Conservation (phyloP, 345 rosid genomes). For the Eucalyptus cloeziana region DNA sequence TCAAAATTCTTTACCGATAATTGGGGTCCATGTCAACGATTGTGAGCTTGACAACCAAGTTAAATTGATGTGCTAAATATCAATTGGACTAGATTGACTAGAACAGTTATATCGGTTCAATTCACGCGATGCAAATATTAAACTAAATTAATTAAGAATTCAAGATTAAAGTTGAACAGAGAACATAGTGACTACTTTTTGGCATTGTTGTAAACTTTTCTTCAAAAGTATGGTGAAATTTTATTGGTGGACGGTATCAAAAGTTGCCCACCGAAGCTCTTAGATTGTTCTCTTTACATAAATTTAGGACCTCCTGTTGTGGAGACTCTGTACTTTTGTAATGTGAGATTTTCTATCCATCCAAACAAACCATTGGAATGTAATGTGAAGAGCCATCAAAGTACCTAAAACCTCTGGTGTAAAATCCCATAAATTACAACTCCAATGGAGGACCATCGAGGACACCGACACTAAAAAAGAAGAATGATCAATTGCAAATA, state of each 20-base stretch:
- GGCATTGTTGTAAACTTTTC: neutral
- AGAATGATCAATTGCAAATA: neutral
- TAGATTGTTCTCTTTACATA: neutral
- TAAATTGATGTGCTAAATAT: neutral
- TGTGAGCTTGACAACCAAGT: no score
- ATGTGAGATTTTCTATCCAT: neutral
- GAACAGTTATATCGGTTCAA: neutral
- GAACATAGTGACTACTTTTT: neutral
- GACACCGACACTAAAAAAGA: fast-evolving
- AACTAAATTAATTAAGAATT: neutral
- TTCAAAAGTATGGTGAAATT: neutral
- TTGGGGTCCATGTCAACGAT: fast-evolving
- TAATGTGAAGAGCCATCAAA: neutral
- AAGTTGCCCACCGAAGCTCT: neutral
- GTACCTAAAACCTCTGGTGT: neutral
- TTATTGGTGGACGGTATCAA: neutral
- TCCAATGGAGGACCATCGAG: neutral
- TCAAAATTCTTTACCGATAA: fast-evolving
- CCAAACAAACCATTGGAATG: neutral
- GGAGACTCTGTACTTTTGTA: neutral
- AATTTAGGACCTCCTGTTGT: neutral
- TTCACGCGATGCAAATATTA: neutral
- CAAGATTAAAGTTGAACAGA: neutral
- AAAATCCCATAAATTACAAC: neutral
- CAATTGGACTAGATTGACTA: neutral